Base-by-base conservation (phyloP, 2,329 filamentous ascomycete genomes). In the Apiospora aurea region DNA sequence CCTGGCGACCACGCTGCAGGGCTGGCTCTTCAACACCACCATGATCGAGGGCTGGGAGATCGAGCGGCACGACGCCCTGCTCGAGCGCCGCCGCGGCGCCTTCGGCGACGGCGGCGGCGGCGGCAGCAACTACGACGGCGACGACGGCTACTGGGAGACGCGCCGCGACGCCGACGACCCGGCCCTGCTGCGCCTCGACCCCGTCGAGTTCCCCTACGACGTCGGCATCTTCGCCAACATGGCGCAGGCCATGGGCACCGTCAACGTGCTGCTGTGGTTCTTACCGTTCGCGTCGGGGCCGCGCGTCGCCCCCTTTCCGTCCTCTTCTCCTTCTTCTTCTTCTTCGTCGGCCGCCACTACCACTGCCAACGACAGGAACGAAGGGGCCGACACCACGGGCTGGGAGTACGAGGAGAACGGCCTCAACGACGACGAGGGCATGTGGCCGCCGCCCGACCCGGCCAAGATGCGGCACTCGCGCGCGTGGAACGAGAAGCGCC, bases 41-140 rank as follows among this genome's bases (percentile, higher is more conserved):
- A 94, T 93, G 80, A 96, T 97, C 77, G 94, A 97, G 82, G 87
- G 87, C 73, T 96, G 93, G 93, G 93, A 93, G 78, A 81, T 90
- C 67, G 90, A 92, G 75, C 85, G 90, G 0, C 90, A 93, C 80
- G 88, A 90, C 74, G 84, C 87, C 11, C 80, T 90, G 1, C 81
- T 90, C 34, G 82, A 84, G 29, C 84, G 88, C 43, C 82, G 85
- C 6, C 76, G 77, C 67, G 82, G 82, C 46, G 80, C 78, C n/a
- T 81, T 85, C 70, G 79, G 81, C 2, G 82, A 81, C 34, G 80
- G 78, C 0, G 78, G 44, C 26, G 44, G 67, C 26, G 67, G 44
- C 44, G 44, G 80, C 11, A 80, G 81, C 46, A 82, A 81, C 10
- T 80, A 82, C 41, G 78, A 72, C 2, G 76, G 73, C 51, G 75